Conservation (phyloP, 2,329 filamentous ascomycete species). For the Fusarium continuum region DNA sequence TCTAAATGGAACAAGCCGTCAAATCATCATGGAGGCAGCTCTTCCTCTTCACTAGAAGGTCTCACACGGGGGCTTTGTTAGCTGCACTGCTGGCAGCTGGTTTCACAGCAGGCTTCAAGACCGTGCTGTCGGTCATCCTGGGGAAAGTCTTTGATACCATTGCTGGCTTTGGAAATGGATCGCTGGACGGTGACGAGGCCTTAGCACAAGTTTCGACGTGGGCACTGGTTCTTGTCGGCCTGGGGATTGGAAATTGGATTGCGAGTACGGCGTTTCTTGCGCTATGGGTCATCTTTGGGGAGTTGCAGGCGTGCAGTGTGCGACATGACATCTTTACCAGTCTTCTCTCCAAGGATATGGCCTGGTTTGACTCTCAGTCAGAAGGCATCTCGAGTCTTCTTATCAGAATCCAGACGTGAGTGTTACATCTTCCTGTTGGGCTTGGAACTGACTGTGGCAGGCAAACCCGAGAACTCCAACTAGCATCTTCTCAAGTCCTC, state of each 20-base stretch:
- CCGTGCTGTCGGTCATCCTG: conserved; percentile 73
- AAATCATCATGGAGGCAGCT: conserved; percentile 57
- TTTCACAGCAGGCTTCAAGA: conserved; percentile 69
- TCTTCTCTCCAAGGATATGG: conserved; percentile 76
- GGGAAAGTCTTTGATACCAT: conserved; percentile 80
- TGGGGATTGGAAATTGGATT: conserved; percentile 74
- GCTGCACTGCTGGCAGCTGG: conserved; percentile 66
- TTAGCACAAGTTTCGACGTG: conserved; percentile 65
- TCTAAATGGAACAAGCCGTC: conserved; percentile 27
- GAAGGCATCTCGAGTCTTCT: conserved; percentile 79
- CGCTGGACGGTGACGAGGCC: conserved; percentile 59
- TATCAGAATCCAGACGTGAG: conserved; percentile 77
- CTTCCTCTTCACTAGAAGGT: conserved; percentile 75
- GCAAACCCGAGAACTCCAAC: conserved; percentile 82
- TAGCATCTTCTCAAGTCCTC: conserved; percentile 80
- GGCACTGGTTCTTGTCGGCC: conserved; percentile 67
- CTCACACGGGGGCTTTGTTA: conserved; percentile 64
- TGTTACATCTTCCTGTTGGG: neutral
- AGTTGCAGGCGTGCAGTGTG: conserved; percentile 76
- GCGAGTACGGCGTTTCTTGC: conserved; percentile 73
- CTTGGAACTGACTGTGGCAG: conserved; percentile 54
- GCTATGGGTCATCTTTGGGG: conserved; percentile 80
- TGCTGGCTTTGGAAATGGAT: conserved; percentile 68
- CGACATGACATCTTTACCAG: conserved; percentile 72
- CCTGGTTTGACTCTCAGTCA: conserved; percentile 81